A percentile compares a stretch with the other conserved stretches of the same genome.
phyloP scores from a whole-genome alignment of 257 asterid genomes.

The Fraxinus cuspidata region DNA sequence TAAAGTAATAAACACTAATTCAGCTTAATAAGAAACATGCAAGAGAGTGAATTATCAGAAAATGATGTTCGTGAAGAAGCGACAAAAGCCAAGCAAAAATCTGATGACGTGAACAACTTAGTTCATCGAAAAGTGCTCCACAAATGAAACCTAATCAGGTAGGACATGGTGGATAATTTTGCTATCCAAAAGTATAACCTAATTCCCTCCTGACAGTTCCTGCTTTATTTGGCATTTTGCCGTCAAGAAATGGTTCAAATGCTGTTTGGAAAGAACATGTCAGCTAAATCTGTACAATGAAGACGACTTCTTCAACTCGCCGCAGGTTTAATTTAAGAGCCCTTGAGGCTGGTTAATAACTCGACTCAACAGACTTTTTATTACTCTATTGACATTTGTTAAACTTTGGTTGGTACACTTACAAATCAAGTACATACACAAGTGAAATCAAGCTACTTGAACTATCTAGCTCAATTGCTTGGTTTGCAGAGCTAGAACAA shows the following conservation, averaged over 20 bases:
- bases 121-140: too few relatives aligned
- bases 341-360: not conserved
- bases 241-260: not conserved
- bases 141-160: not conserved
- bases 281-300: not conserved
- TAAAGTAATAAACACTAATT: not conserved
- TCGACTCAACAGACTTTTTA: too few relatives aligned
- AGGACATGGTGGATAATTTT: not conserved
- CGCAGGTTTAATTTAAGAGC: not conserved
- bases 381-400: not conserved
- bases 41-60: not conserved
- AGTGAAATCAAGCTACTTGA: not conserved
- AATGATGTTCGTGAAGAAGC: not conserved
- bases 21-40: slow-evolving; percentile 4
- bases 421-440: not conserved
- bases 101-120: not conserved
- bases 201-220: not conserved
- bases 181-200: slow-evolving; percentile 12
- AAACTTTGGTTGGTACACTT: not conserved
- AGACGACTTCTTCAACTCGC: not conserved
- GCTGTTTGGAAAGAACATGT: not conserved
- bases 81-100: not conserved
- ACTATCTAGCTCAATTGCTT: not conserved
- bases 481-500: not conserved
- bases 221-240: not conserved